These are phyloP conservation scores for Penicillium sp. DNA, from an alignment of 2,329 filamentous ascomycete genomes.

Conservation along the genomic window DNA sequence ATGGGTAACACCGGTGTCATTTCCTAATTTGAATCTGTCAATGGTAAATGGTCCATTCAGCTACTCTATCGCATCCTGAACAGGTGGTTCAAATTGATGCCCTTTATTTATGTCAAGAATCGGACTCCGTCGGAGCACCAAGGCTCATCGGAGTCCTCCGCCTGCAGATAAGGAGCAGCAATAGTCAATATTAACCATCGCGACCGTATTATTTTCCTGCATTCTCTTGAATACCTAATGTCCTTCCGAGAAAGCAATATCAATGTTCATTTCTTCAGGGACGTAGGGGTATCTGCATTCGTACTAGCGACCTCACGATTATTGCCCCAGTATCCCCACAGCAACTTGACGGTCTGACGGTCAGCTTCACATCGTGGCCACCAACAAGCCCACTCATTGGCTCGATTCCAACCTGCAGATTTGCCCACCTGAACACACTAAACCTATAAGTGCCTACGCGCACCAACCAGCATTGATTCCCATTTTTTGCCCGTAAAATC, in stretches of 20 bases:
- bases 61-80: too few species aligned
- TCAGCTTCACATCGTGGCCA: conserved; percentile 20
- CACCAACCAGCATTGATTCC: too few species aligned
- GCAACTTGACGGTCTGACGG: not conserved
- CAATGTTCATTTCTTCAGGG: not conserved
- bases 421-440: not conserved
- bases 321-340: not conserved
- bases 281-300: too few species aligned
- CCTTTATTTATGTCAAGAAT: not conserved
- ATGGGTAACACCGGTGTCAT: too few species aligned
- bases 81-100: not conserved
- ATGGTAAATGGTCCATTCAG: too few species aligned
- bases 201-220: not conserved
- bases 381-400: conserved; percentile 13
- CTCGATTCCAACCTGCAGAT: conserved; percentile 12
- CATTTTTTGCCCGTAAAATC: too few species aligned
- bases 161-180: not conserved
- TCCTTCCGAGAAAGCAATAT: too few species aligned
- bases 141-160: conserved; percentile 1
- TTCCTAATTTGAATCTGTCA: too few species aligned
- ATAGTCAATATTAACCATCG: not conserved
- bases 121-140: conserved; percentile 32
- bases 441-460: too few species aligned
- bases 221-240: too few species aligned
- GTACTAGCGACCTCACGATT: too few species aligned